Evolutionary conservation across 257 asterid species (phyloP), one percentile per base, ranked within the genome.

Genomic region (Nicotiana otophora): DNA sequence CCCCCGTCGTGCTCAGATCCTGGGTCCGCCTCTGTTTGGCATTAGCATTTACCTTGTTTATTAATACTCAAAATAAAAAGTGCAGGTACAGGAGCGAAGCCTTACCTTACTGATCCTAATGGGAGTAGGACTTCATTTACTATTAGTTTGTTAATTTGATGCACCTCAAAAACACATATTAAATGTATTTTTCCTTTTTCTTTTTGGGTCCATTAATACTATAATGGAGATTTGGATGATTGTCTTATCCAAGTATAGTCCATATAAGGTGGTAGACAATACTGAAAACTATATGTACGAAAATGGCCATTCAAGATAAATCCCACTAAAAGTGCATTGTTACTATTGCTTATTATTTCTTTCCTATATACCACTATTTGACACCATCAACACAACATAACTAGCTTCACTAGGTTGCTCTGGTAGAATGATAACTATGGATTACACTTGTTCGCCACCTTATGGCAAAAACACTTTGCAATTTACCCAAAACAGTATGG

Each of bases 321-420:
- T 58, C 36, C 84, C 78, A 82, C 62, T 17, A 69, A 33, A 42
- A 42, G 30, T 70, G 79, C 53, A 42, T 48, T 66, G 69, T 78
- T 81, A 86, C 84, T 85, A 86, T 86, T 84, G 82, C 83, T 58
- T 60, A 78, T 81, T 66, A 81, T 87, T 76, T 74, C 46, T 63
- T 28, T 72, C 20, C 62, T 4, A 74, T 36, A 80, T 54, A 78
- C 81, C 70, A 61, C 28, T 69, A 36, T n/a, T 23, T 16, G 74
- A 51, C 83, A 76, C 67, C 36, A 67, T 31, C 51, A 84, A 70
- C 53, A 75, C 82, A 82, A 39, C 65, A 76, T 84, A 48, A 84
- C 82, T 76, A 58, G 82, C 78, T 58, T 75, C 85, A 57, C 87
- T 87, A 86, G 85, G 82, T 90, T 83, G 88, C 90, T 88, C 2